These are phyloP conservation scores for Eruca vesicaria DNA, from an alignment of 441 rosid species.

Conservation along the genomic window DNA sequence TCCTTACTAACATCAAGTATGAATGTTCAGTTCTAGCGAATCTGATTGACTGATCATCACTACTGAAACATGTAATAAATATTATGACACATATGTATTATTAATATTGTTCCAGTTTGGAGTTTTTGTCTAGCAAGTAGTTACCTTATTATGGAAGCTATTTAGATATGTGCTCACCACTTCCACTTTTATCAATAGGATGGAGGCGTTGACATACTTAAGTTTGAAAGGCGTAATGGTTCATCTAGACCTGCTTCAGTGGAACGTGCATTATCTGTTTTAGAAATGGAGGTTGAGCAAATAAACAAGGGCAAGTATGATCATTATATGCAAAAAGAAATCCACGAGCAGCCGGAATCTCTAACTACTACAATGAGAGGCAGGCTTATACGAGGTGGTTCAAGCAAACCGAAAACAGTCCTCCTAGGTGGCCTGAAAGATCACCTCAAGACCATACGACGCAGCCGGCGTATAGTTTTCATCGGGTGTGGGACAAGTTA, in stretches of 20 bases:
- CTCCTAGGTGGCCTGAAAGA: constrained; percentile 95
- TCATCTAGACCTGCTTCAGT: constrained; percentile 81
- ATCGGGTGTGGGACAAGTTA: constrained; percentile 98
- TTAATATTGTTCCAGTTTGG: neutral
- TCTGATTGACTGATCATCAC: neutral
- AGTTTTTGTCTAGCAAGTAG: neutral
- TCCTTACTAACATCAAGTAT: neutral
- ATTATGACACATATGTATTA: neutral
- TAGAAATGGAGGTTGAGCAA: constrained; percentile 98
- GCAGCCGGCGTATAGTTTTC: constrained; percentile 84
- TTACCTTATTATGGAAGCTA: neutral
- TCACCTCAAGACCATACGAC: constrained; percentile 86
- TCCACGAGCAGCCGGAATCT: constrained; percentile 97
- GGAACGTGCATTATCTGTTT: constrained; percentile 86
- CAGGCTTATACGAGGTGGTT: constrained; percentile 85
- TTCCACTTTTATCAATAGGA: constrained; percentile 47
- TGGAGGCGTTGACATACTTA: constrained; percentile 79
- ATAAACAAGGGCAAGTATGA: constrained; percentile 87
- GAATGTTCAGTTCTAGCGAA: constrained; percentile 1
- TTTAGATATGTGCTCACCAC: neutral
- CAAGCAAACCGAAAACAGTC: constrained; percentile 75
- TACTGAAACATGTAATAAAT: constrained; percentile 6
- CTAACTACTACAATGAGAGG: constrained; percentile 96
- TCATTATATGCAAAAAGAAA: constrained; percentile 97
- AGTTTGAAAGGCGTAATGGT: constrained; percentile 61